Conservation (phyloP, 2,329 filamentous ascomycete species). For the Colletotrichum cereale region DNA sequence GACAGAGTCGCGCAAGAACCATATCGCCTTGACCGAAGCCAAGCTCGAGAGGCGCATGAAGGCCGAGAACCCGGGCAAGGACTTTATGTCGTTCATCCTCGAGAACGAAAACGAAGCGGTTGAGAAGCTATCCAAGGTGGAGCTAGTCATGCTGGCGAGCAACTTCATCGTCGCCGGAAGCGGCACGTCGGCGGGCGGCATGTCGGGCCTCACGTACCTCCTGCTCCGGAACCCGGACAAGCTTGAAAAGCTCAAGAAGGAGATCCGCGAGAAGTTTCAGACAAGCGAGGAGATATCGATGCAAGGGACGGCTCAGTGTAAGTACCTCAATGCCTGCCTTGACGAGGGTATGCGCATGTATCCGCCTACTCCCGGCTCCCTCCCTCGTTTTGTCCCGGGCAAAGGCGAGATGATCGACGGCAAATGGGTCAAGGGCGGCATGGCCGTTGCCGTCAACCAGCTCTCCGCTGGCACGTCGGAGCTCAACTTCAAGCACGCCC, state of each 20-base stretch:
- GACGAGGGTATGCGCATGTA: slow-evolving; percentile 20
- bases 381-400: slow-evolving; percentile 2
- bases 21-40: slow-evolving; percentile 7
- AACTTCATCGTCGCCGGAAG: slow-evolving; percentile 16
- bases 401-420: slow-evolving; percentile 1
- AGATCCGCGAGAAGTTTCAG: background rate
- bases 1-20: slow-evolving; percentile 4
- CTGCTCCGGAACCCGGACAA: slow-evolving; percentile 2
- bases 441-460: slow-evolving; percentile 12
- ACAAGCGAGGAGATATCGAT: background rate
- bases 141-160: slow-evolving; percentile 15
- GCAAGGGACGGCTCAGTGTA: background rate
- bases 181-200: slow-evolving; percentile 5
- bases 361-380: slow-evolving; percentile 7
- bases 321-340: slow-evolving; percentile 4
- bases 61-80: slow-evolving; percentile 4
- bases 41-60: slow-evolving; percentile 1
- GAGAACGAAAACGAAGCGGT: slow-evolving; percentile 1
- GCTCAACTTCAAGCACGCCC: background rate
- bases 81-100: slow-evolving; percentile 13
- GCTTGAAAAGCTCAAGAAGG: slow-evolving; percentile 5
- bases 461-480: slow-evolving; percentile 6
- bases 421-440: slow-evolving; percentile 5
- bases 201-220: slow-evolving; percentile 17
- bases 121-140: slow-evolving; percentile 7